A percentile compares a stretch with the other conserved stretches of the same genome.
These are phyloP conservation scores for Ramaria rubella DNA, from an alignment of 768 basidiomycete species.

Conservation along the genomic window DNA sequence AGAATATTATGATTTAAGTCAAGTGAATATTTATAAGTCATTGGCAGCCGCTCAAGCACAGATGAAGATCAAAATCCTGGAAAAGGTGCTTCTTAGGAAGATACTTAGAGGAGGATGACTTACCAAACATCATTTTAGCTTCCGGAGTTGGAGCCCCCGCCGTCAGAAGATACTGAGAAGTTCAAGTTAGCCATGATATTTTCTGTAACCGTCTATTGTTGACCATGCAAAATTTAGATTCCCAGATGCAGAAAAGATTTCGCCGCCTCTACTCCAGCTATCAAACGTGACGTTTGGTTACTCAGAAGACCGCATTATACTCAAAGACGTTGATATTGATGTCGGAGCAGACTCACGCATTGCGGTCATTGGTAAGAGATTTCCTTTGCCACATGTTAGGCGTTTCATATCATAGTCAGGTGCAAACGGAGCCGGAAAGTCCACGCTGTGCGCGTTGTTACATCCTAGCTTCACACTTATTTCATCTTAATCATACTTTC, in stretches of 20 bases:
- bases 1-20: background rate
- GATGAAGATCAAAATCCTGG: slow-evolving; percentile 61
- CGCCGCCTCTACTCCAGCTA: slow-evolving; percentile 90
- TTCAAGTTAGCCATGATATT: slow-evolving; percentile 58
- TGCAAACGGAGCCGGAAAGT: slow-evolving; percentile 94
- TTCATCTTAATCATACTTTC: slow-evolving; percentile 7
- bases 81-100: slow-evolving; percentile 75
- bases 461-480: background rate
- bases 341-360: slow-evolving; percentile 92
- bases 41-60: slow-evolving; percentile 80
- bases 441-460: slow-evolving; percentile 60
- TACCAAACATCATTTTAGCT: slow-evolving; percentile 39
- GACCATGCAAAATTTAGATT: slow-evolving; percentile 44
- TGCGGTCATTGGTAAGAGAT: slow-evolving; percentile 68
- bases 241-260: slow-evolving; percentile 95
- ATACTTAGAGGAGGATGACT: slow-evolving; percentile 25
- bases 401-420: background rate
- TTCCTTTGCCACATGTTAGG: background rate
- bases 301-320: slow-evolving; percentile 61
- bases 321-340: slow-evolving; percentile 80
- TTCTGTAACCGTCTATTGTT: background rate
- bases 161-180: slow-evolving; percentile 84
- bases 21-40: background rate
- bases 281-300: slow-evolving; percentile 91
- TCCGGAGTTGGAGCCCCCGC: slow-evolving; percentile 89